Conservation (phyloP, 352 stramenopile species). For the Globisporangium irregulare region DNA sequence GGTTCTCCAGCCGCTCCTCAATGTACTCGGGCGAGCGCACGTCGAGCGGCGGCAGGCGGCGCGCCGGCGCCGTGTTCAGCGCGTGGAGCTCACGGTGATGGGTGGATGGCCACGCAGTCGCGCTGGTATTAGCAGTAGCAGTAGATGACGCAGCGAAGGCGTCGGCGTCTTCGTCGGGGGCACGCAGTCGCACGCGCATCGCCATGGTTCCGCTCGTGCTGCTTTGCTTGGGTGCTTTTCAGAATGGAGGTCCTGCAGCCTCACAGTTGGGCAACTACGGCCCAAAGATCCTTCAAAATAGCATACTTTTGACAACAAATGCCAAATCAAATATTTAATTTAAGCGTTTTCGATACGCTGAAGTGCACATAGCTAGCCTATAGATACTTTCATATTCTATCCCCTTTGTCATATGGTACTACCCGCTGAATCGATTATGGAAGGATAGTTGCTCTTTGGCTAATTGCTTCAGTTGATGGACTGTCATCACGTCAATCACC, state of each 20-base stretch:
- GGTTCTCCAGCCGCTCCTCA: conserved; percentile 81
- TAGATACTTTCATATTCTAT: not conserved
- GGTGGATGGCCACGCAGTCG: conserved; percentile 23
- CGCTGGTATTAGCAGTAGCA: not conserved
- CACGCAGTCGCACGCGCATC: conserved; percentile 65
- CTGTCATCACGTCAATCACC: not conserved
- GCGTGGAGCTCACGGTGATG: conserved; percentile 14
- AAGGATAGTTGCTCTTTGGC: not conserved
- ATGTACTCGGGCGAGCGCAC: conserved; percentile 81
- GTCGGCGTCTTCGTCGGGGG: conserved; percentile 45
- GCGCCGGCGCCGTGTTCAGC: conserved; percentile 18
- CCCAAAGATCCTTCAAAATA: not conserved
- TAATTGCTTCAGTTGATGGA: not conserved
- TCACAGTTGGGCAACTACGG: not conserved
- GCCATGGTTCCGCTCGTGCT: conserved; percentile 10
- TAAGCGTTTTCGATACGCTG: not conserved
- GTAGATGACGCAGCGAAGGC: not conserved
- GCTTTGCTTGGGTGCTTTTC: not conserved
- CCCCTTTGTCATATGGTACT: not conserved
- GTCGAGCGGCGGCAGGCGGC: conserved; percentile 51
- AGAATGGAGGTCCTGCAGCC: not conserved
- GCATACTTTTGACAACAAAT: not conserved
- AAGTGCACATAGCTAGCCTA: not conserved
- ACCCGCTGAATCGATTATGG: not conserved
- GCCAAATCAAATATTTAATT: not conserved